Evolutionary conservation across 441 rosid genomes (phyloP).

Genomic region (Biscutella auriculata): DNA sequence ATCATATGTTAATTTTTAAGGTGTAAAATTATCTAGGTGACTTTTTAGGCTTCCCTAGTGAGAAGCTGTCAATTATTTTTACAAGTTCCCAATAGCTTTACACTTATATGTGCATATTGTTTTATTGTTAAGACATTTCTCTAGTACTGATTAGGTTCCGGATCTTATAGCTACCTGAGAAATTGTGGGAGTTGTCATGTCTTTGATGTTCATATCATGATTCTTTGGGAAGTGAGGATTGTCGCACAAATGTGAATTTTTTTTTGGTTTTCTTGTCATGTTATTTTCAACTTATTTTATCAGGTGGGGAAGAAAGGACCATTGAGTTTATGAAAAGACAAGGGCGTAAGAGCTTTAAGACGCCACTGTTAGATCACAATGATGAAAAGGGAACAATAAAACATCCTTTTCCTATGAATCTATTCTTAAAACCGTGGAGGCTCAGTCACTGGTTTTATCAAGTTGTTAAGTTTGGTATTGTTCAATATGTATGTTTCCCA

Average conservation of each 20-base stretch:
- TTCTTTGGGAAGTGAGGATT: not conserved
- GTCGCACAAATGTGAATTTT: not conserved
- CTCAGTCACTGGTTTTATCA: conserved; percentile 94
- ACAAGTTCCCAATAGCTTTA: not conserved
- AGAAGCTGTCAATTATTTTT: not conserved
- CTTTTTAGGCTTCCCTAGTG: not conserved
- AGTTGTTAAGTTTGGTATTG: conserved; percentile 92
- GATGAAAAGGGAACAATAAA: conserved; percentile 53
- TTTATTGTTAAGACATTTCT: not conserved
- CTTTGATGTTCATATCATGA: not conserved
- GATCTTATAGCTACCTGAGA: conserved; percentile 1
- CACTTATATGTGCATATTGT: not conserved
- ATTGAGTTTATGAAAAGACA: conserved; percentile 86
- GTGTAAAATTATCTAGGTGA: not conserved
- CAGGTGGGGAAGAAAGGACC: conserved; percentile 93
- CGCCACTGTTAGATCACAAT: conserved; percentile 57
- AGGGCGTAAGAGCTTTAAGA: conserved; percentile 52
- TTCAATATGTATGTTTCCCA: conserved; percentile 82
- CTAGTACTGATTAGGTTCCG: not conserved
- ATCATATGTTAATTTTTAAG: not conserved
- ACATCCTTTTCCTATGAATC: conserved; percentile 94
- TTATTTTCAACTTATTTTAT: conserved; percentile 2
- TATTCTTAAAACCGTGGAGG: conserved; percentile 76
- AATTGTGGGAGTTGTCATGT: not conserved
- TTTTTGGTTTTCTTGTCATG: not conserved